phyloP scores from a whole-genome alignment of 2,329 filamentous ascomycete species.

The Cladosporium colombiae region DNA sequence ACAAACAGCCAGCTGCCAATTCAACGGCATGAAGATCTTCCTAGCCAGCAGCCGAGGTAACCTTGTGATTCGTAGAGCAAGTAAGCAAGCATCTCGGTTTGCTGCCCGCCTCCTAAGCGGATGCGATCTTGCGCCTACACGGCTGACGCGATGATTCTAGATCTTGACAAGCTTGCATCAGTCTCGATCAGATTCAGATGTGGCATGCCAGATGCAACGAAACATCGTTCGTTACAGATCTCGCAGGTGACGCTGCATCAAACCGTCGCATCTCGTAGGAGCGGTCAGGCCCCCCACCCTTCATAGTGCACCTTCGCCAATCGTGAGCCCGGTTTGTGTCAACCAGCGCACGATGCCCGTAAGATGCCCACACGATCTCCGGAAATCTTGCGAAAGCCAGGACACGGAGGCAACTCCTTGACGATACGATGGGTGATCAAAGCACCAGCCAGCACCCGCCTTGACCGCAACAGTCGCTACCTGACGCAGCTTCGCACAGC shows the following conservation, averaged over 20 bases:
- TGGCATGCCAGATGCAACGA: background rate
- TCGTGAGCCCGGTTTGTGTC: background rate
- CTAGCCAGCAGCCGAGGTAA: background rate
- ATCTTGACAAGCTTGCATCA: background rate
- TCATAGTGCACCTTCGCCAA: background rate
- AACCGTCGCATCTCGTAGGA: background rate
- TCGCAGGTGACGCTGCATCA: background rate
- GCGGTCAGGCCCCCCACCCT: background rate
- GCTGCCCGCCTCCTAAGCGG: background rate
- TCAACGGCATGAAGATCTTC: conserved; percentile 3
- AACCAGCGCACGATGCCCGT: background rate
- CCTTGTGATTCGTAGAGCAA: background rate
- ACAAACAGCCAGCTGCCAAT: background rate
- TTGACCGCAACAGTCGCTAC: background rate
- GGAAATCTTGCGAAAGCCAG: conserved; percentile 1
- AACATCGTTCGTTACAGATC: conserved; percentile 5
- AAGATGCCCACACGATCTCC: conserved; percentile 8
- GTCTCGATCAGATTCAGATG: background rate
- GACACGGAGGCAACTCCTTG: conserved; percentile 12
- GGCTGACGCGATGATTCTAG: background rate
- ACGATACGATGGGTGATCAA: conserved; percentile 13
- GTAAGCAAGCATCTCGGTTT: background rate
- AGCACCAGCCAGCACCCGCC: background rate
- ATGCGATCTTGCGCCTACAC: background rate
- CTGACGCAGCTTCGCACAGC: background rate